Evolutionary conservation across 139 green algal genomes (phyloP).

Genomic region (Pleodorina starrii): DNA sequence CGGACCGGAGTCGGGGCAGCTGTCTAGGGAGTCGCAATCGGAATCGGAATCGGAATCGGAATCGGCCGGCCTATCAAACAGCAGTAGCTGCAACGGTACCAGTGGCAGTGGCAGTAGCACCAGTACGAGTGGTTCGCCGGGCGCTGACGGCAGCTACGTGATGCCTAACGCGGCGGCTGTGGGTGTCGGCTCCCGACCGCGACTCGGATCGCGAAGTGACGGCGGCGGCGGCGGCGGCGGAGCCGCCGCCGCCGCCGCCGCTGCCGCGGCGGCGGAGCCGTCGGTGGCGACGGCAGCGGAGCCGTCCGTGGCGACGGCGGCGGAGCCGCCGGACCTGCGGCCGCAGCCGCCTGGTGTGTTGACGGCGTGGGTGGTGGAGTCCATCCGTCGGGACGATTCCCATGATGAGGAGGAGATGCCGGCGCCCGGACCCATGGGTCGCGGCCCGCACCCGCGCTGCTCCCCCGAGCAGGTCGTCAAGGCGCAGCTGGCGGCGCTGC

Average conservation of each 20-base stretch:
- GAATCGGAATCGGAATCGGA: no score
- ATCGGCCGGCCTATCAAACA: no score
- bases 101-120: background rate
- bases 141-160: no score
- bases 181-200: no score
- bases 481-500: conserved; percentile 65
- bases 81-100: background rate
- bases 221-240: no score
- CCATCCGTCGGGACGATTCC: conserved; percentile 19
- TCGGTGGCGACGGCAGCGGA: background rate
- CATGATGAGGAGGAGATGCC: conserved; percentile 9
- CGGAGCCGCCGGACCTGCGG: background rate
- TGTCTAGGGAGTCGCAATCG: no score
- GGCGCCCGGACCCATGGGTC: background rate
- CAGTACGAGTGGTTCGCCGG: no score
- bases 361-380: conserved; percentile 38
- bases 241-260: no score
- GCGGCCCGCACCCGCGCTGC: conserved; percentile 33
- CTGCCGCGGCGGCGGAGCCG: no score
- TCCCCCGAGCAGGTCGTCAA: conserved; percentile 52
- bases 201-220: no score
- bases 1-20: background rate
- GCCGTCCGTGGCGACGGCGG: background rate
- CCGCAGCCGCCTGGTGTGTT: background rate
- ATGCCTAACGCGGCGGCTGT: no score